These are phyloP conservation scores for Ceratobasidium sp. DNA, from an alignment of 1,284 basidiomycete genomes.

Conservation along the genomic window DNA sequence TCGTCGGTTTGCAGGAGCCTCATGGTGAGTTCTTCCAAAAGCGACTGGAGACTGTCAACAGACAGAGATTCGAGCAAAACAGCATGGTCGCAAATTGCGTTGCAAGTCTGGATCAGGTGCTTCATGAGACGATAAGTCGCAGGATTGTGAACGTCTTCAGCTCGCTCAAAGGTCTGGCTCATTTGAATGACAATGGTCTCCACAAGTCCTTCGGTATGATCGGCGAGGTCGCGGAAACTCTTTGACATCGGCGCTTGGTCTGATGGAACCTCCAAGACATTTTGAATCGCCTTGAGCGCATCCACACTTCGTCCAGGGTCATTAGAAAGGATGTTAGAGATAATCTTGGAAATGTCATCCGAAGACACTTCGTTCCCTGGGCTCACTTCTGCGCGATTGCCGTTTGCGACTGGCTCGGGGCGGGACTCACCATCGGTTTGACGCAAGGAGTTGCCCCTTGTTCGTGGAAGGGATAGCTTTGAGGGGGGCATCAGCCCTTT, in stretches of 20 bases:
- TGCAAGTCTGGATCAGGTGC: constrained; percentile 92
- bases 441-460: constrained; percentile 8
- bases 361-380: constrained; percentile 15
- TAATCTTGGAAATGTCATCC: constrained; percentile 74
- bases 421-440: constrained; percentile 46
- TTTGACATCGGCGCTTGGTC: constrained; percentile 55
- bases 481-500: constrained; percentile 46
- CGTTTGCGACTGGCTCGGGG: constrained; percentile 41
- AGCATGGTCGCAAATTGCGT: constrained; percentile 86
- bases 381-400: constrained; percentile 17
- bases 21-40: constrained; percentile 86
- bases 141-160: constrained; percentile 70
- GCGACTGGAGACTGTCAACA: constrained; percentile 73
- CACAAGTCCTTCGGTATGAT: constrained; percentile 83
- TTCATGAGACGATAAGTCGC: constrained; percentile 90
- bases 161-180: constrained; percentile 83
- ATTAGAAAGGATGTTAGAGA: constrained; percentile 82
- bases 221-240: constrained; percentile 75
- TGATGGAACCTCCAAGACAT: constrained; percentile 68
- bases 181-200: constrained; percentile 88
- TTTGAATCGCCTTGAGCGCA: constrained; percentile 89
- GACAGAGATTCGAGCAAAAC: constrained; percentile 81
- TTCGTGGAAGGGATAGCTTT: constrained; percentile 14
- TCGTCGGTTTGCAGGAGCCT: constrained; percentile 92
- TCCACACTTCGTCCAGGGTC: constrained; percentile 88